phyloP scores from a whole-genome alignment of 768 basidiomycete species.

The Agrocybe pediades region DNA sequence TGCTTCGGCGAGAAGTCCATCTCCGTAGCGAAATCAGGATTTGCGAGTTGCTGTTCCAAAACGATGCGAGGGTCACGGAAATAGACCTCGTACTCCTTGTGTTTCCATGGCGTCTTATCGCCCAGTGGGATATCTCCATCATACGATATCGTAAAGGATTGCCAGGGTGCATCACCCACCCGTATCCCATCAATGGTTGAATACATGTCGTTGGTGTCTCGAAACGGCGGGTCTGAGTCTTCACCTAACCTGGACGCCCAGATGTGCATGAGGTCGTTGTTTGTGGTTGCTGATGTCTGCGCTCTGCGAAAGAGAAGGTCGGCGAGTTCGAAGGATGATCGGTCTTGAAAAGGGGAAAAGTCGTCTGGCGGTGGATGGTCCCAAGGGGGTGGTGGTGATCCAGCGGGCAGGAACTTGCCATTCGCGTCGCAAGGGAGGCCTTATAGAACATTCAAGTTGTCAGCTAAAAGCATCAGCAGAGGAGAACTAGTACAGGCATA shows the following conservation, averaged over 20 bases:
- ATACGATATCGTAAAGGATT: slow-evolving; percentile 30
- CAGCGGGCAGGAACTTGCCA: background rate
- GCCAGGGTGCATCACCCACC: slow-evolving; percentile 38
- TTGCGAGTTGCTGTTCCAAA: slow-evolving; percentile 29
- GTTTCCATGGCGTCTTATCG: slow-evolving; percentile 29
- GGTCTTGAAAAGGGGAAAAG: slow-evolving; percentile 17
- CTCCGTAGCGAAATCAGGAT: slow-evolving; percentile 33
- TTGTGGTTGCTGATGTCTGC: slow-evolving; percentile 20
- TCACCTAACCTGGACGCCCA: slow-evolving; percentile 19
- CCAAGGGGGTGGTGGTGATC: background rate
- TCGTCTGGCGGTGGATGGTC: slow-evolving; percentile 12
- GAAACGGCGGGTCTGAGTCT: slow-evolving; percentile 30
- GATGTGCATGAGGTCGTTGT: slow-evolving; percentile 24
- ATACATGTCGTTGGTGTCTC: slow-evolving; percentile 29
- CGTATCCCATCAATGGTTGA: slow-evolving; percentile 34
- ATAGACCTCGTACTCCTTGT: slow-evolving; percentile 29
- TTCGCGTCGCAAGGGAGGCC: background rate
- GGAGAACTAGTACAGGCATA: too few species aligned
- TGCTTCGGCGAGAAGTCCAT: slow-evolving; percentile 34
- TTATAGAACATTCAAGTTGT: too few species aligned
- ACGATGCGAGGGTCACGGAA: slow-evolving; percentile 30
- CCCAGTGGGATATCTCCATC: slow-evolving; percentile 18
- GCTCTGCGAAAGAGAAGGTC: slow-evolving; percentile 18
- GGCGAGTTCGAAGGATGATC: slow-evolving; percentile 11
- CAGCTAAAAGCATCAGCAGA: too few species aligned